These are phyloP conservation scores for Trichoderma virens DNA, from an alignment of 495 filamentous ascomycete genomes.

Conservation along the genomic window DNA sequence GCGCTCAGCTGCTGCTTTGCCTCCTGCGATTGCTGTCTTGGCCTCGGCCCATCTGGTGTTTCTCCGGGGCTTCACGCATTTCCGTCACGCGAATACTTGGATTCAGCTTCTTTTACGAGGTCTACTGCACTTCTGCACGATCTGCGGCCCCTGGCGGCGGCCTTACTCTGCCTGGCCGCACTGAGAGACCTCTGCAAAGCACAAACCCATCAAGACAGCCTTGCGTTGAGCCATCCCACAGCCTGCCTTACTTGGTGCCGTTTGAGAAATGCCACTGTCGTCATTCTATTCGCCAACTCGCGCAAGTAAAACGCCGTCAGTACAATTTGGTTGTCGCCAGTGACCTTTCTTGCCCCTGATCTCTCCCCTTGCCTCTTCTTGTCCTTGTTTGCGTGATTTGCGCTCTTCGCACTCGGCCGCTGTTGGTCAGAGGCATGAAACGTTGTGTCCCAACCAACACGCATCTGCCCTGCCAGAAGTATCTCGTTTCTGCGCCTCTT, in stretches of 20 bases:
- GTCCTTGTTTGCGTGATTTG: background rate
- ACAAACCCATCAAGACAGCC: background rate
- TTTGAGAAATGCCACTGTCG: background rate
- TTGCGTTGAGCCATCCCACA: conserved; percentile 2
- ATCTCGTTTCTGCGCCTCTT: background rate
- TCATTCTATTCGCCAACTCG: background rate
- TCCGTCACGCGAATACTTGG: background rate
- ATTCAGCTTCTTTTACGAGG: background rate
- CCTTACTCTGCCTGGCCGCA: background rate
- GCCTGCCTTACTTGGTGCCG: background rate
- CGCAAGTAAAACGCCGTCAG: background rate
- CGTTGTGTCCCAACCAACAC: background rate
- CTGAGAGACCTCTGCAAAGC: background rate
- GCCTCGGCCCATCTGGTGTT: background rate
- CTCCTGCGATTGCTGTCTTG: background rate
- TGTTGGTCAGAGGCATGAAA: background rate
- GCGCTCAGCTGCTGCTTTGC: background rate
- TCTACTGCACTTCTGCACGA: background rate
- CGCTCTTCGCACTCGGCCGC: background rate
- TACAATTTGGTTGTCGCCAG: background rate
- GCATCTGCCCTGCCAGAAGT: background rate
- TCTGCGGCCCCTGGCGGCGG: background rate
- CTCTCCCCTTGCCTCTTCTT: background rate
- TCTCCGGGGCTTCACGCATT: background rate
- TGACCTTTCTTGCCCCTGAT: background rate